Conservation (phyloP, 768 basidiomycete species). For the Candolleomyces efflorescens region DNA sequence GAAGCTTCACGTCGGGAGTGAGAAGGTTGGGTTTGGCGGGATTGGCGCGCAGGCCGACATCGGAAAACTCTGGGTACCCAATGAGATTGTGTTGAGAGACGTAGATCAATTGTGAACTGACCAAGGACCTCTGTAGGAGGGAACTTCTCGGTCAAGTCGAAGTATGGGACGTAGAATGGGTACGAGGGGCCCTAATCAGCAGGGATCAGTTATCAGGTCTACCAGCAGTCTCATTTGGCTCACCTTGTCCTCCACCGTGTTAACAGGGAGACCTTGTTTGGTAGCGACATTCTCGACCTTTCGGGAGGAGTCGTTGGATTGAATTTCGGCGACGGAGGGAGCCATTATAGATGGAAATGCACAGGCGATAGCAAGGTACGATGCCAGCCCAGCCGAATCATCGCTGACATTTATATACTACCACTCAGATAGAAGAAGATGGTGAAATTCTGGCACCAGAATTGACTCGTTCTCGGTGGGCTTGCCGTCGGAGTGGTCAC, state of each 20-base stretch:
- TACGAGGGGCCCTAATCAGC: constrained; percentile 37
- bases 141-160: constrained; percentile 45
- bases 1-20: constrained; percentile 28
- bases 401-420: not conserved
- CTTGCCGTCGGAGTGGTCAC: not conserved
- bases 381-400: not conserved
- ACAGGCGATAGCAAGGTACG: not conserved
- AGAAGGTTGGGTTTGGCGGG: constrained; percentile 47
- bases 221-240: not conserved
- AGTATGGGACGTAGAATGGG: constrained; percentile 47
- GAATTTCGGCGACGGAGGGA: constrained; percentile 7
- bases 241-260: not conserved
- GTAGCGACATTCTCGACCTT: not conserved
- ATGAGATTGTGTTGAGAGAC: constrained; percentile 33
- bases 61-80: constrained; percentile 30
- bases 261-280: not conserved
- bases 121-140: constrained; percentile 45
- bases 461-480: not conserved
- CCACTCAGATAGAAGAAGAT: not conserved
- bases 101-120: constrained; percentile 30
- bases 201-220: constrained; percentile 28
- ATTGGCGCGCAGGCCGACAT: constrained; percentile 46
- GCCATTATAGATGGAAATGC: not conserved
- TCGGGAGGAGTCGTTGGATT: not conserved
- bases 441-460: not conserved